Base-by-base conservation (phyloP, 768 basidiomycete genomes). In the Trametes gibbosa region DNA sequence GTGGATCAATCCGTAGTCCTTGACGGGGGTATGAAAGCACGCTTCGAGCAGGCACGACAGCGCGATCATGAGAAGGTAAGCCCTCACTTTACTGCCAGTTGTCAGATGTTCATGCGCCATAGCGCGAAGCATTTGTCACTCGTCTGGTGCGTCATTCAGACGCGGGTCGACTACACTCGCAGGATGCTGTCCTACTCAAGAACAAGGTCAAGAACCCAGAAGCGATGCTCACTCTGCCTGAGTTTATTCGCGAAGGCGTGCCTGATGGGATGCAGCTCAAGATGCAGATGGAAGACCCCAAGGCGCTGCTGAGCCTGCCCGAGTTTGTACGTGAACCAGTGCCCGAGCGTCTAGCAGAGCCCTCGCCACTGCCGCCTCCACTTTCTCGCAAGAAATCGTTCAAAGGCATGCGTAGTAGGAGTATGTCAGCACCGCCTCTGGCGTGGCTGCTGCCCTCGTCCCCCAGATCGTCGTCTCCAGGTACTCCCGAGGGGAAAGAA, bases 91-190 rank as follows among this genome's bases (percentile, higher is more conserved):
- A 1, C 9, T 21, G 2, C n/a, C n/a, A 14, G 10, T 40, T 32
- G n/a, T 25, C 7, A 16, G 32, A 21, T 14, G 34, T 21, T 50
- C 21, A 50, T 32, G 17, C 9, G 19, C 1, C 17, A 9, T 63
- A 91, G 89, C 84, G 86, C 57, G 82, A 86, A 43, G 82, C 81
- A 8, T 92, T 95, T 68, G 86, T 95, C 10, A 85, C 88, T 54
- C 83, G 84, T 57, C 77, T 96, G 2, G 77, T 85, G 10, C 77
- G 80, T 27, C 90, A 90, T 67, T 89, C 92, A 0, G 77, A 80
- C 46, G 81, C 85, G 1, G 86, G 94, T 21, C 81, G 94, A 54
- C 74, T 95, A 37, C 85, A 86, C 53, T 79, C 81, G 14, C 94
- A 97, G 71, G 94, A 96, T 65, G 90, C 92, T 7, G 71, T 81